These are phyloP conservation scores for Pseudogymnoascus sp. DNA, from an alignment of 2,329 filamentous ascomycete genomes.

Conservation along the genomic window DNA sequence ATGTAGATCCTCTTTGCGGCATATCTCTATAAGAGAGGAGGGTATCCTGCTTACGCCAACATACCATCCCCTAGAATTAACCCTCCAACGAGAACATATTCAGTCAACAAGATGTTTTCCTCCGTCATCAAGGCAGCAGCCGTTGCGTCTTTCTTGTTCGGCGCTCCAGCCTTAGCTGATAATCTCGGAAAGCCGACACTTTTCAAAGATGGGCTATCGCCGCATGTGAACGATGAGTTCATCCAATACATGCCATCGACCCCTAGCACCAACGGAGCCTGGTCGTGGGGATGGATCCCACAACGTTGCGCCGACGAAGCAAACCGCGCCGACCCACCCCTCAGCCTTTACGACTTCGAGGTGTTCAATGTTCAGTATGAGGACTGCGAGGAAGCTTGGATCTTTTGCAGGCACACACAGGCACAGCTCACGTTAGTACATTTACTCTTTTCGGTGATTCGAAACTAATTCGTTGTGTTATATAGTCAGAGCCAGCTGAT, in stretches of 20 bases:
- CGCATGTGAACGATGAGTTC: not conserved
- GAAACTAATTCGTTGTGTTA: conserved; percentile 1
- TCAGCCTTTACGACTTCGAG: conserved; percentile 20
- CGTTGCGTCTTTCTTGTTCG: not conserved
- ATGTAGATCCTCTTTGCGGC: not conserved
- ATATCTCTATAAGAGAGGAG: not conserved
- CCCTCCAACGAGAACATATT: not conserved
- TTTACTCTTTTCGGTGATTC: not conserved
- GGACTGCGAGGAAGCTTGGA: conserved; percentile 27
- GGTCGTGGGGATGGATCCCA: conserved; percentile 5
- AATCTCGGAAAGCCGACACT: conserved; percentile 3
- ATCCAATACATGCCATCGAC: conserved; percentile 2
- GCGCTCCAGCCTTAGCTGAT: not conserved
- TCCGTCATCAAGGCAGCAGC: not conserved
- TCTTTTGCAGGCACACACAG: conserved; percentile 28
- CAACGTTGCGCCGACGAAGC: not conserved
- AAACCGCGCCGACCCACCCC: not conserved
- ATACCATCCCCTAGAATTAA: not conserved
- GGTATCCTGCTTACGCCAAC: not conserved
- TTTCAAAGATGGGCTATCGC: not conserved
- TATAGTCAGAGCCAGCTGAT: not conserved
- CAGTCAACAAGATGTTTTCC: conserved; percentile 2
- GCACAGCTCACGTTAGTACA: conserved; percentile 16
- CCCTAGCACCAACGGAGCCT: not conserved
- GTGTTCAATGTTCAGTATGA: conserved; percentile 25